Conservation (phyloP, 1,139 yeast species). For the Pneumocystis jirovecii region DNA sequence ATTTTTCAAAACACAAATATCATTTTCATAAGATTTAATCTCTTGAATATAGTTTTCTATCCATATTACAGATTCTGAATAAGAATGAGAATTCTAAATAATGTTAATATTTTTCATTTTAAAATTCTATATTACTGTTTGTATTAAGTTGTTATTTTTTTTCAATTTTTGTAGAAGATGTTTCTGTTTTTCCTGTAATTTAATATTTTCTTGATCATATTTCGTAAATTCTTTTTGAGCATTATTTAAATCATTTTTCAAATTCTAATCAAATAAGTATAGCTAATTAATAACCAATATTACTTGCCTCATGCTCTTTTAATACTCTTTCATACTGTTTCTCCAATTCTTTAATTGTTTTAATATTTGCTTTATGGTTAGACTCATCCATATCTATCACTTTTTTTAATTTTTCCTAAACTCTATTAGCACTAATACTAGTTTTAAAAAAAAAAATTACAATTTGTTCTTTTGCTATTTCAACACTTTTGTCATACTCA, state of each 20-base stretch:
- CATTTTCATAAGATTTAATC: conserved; percentile 23
- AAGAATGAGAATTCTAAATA: conserved; percentile 17
- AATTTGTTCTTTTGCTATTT: conserved; percentile 16
- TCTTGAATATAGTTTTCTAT: conserved; percentile 35
- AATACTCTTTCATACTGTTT: neutral
- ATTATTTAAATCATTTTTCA: conserved; percentile 4
- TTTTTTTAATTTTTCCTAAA: conserved; percentile 28
- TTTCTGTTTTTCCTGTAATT: conserved; percentile 61
- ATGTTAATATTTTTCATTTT: neutral
- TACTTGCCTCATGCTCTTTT: neutral
- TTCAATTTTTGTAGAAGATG: conserved; percentile 43
- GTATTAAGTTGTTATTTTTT: conserved; percentile 40
- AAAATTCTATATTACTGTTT: conserved; percentile 22
- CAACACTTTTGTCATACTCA: conserved; percentile 21
- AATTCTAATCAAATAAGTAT: conserved; percentile 5
- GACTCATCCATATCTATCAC: conserved; percentile 19
- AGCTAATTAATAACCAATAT: neutral
- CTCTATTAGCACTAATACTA: conserved; percentile 31
- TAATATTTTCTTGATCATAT: conserved; percentile 37
- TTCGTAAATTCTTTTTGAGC: conserved; percentile 18
- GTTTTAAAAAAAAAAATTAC: conserved; percentile 36
- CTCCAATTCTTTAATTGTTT: conserved; percentile 14
- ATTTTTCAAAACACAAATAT: conserved; percentile 30
- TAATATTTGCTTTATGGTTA: conserved; percentile 11
- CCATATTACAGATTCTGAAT: conserved; percentile 34